Percentiles rank a stretch among this genome's conserved stretches.
These are phyloP conservation scores for Inga laurina DNA, from an alignment of 306 rosid species.

Conservation along the genomic window DNA sequence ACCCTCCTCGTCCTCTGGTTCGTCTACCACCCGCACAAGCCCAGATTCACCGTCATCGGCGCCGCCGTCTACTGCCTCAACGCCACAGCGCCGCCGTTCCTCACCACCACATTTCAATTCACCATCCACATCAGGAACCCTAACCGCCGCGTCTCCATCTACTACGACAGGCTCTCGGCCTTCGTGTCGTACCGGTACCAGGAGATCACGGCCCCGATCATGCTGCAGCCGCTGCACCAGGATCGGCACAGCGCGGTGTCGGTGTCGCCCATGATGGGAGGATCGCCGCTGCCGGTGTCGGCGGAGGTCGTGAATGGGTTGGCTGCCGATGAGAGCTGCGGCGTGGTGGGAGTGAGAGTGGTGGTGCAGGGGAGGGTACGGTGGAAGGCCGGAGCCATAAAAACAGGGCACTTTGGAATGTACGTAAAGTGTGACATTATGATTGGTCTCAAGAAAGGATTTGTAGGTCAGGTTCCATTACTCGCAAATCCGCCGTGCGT, in stretches of 20 bases:
- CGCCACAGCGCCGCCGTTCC: conserved; percentile 46
- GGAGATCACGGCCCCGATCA: conserved; percentile 63
- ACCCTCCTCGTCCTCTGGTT: conserved; percentile 68
- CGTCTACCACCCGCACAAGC: conserved; percentile 75
- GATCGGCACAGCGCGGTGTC: conserved; percentile 49
- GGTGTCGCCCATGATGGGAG: conserved; percentile 70
- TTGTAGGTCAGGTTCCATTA: conserved; percentile 78
- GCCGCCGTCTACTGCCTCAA: conserved; percentile 73
- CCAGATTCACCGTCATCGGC: conserved; percentile 57
- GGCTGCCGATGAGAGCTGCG: conserved; percentile 54
- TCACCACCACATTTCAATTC: conserved; percentile 72
- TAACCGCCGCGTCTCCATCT: conserved; percentile 64
- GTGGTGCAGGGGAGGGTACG: conserved; percentile 67
- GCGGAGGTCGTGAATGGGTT: conserved; percentile 51
- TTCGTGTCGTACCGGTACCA: conserved; percentile 60
- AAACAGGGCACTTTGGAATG: conserved; percentile 54
- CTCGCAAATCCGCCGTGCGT: conserved; percentile 62
- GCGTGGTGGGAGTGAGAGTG: conserved; percentile 64
- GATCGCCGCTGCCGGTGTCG: conserved; percentile 63
- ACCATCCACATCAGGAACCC: conserved; percentile 73
- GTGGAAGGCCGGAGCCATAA: conserved; percentile 71
- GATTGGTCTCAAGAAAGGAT: conserved; percentile 72
- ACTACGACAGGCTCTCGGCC: conserved; percentile 63
- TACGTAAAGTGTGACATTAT: conserved; percentile 67
- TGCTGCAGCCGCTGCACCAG: conserved; percentile 59